Conservation (phyloP, 148 eudicot species). For the Nepenthes mirabilis region DNA sequence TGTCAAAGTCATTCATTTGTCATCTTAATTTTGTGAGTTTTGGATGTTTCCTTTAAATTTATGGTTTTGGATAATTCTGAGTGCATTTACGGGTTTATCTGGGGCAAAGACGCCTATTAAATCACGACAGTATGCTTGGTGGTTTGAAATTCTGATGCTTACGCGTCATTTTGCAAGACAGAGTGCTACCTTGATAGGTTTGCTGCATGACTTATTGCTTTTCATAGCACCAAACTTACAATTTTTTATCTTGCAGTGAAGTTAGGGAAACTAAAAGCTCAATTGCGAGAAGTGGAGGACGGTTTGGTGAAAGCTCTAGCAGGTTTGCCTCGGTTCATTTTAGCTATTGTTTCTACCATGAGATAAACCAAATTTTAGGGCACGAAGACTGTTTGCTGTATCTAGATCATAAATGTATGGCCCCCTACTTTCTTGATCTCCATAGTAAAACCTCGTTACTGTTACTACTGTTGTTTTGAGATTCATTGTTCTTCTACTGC, state of each 20-base stretch:
- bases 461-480: background rate
- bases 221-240: background rate
- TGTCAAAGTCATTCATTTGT: background rate
- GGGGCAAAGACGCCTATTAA: background rate
- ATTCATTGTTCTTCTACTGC: background rate
- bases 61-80: background rate
- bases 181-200: background rate
- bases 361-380: too few relatives aligned
- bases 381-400: too few relatives aligned
- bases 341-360: too few relatives aligned
- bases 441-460: too few relatives aligned
- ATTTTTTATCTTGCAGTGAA: conserved; percentile 23
- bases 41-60: background rate
- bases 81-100: background rate
- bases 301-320: conserved; percentile 62
- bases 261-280: conserved; percentile 58
- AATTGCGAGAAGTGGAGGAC: conserved; percentile 62
- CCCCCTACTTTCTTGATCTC: background rate
- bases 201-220: background rate
- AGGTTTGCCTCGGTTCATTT: conserved; percentile 21
- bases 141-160: too few relatives aligned
- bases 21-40: conserved; percentile 1
- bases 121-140: too few relatives aligned
- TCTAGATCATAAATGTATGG: too few relatives aligned
- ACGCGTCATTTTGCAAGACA: too few relatives aligned